A percentile compares a stretch with the other conserved stretches of the same genome.
phyloP scores from a whole-genome alignment of 2,329 filamentous ascomycete species.

The Diplodia corticola region DNA sequence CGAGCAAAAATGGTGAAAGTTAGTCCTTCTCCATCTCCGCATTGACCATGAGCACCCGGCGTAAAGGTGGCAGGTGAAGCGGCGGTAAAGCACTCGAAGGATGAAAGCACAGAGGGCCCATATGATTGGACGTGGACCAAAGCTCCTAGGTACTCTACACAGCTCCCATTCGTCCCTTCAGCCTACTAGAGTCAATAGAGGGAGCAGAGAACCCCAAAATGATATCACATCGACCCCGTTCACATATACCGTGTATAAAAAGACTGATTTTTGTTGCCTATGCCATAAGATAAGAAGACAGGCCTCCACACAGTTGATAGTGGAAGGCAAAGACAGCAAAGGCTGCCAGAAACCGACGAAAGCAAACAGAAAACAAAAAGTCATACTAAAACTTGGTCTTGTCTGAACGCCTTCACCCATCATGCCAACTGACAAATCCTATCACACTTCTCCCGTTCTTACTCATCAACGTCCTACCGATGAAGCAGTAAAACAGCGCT shows the following conservation, averaged over 20 bases:
- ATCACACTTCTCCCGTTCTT: neutral
- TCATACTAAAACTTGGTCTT: conserved; percentile 20
- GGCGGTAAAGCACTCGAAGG: neutral
- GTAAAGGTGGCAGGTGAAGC: neutral
- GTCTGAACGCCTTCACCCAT: conserved; percentile 20
- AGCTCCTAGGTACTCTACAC: neutral
- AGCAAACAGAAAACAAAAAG: neutral
- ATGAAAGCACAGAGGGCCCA: neutral
- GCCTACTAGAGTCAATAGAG: neutral
- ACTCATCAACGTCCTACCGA: conserved; percentile 9
- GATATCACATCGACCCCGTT: neutral
- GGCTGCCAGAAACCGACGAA: neutral
- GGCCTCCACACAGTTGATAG: neutral
- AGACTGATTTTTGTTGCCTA: conserved; percentile 18
- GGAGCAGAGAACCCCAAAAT: neutral
- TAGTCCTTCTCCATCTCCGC: neutral
- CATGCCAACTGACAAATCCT: conserved; percentile 7
- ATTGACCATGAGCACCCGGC: no score
- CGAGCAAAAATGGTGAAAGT: neutral
- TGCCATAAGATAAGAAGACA: neutral
- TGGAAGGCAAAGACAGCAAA: neutral
- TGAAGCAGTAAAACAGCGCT: conserved; percentile 19
- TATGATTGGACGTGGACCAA: neutral
- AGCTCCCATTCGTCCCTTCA: neutral
- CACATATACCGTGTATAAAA: neutral